Evolutionary conservation across 2,329 filamentous ascomycete genomes (phyloP).

Genomic region (Penicillium psychrosexuale): DNA sequence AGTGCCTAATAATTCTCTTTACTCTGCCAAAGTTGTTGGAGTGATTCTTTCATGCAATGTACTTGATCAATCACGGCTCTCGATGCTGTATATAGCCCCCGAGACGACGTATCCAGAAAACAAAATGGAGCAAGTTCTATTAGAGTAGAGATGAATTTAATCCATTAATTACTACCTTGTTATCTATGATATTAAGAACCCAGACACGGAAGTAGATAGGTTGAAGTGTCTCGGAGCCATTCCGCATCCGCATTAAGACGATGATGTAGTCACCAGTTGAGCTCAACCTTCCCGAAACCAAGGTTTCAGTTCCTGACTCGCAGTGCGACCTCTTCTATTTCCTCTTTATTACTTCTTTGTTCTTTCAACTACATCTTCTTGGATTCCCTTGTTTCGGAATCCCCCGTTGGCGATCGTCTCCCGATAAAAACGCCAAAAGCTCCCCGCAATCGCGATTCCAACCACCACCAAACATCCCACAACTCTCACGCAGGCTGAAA

Average conservation of each 20-base stretch:
- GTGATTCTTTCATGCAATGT: slow-evolving; percentile 28
- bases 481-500: slow-evolving; percentile 9
- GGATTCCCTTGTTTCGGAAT: neutral
- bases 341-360: neutral
- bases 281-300: slow-evolving; percentile 3
- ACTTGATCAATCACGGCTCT: slow-evolving; percentile 28
- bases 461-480: slow-evolving; percentile 13
- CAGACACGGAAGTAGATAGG: neutral
- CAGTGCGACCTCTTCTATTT: neutral
- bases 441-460: slow-evolving; percentile 25
- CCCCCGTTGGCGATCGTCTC: neutral
- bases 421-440: slow-evolving; percentile 11
- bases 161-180: neutral
- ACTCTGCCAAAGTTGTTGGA: slow-evolving; percentile 12
- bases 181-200: neutral
- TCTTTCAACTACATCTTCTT: neutral
- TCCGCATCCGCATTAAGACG: slow-evolving; percentile 16
- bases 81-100: slow-evolving; percentile 31
- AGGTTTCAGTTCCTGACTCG: slow-evolving; percentile 1
- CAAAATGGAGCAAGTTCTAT: slow-evolving; percentile 15
- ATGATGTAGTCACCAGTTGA: slow-evolving; percentile 12
- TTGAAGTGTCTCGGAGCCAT: neutral
- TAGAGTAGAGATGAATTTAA: neutral
- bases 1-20: slow-evolving; percentile 17
- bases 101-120: slow-evolving; percentile 24